Base-by-base conservation (phyloP, 1,284 basidiomycete genomes). In the Coniophora puteana region DNA sequence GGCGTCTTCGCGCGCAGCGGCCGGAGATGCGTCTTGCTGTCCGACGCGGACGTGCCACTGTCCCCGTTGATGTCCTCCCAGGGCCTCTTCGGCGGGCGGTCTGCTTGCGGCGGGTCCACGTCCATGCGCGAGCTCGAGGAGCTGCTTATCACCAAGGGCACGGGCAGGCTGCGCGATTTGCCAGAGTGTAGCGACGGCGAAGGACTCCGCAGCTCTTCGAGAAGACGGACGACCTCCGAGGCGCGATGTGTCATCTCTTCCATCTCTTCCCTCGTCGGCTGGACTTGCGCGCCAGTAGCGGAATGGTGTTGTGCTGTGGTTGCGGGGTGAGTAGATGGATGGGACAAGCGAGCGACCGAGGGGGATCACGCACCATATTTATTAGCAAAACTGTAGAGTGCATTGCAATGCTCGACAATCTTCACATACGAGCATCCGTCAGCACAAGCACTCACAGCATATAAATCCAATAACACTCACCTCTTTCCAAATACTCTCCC, bases 181-280 rank as follows among this genome's bases (percentile, higher is more conserved):
- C 7, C 30, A 18, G 7, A 33, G 14, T 40, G 57, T 50, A 10
- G 42, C 43, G 16, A 20, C 20, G 47, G 43, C 31, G 32, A 53
- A 41, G 58, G 50, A 36, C 73, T 67, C 22, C 75, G 67, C 43
- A 83, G 67, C 31, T 80, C 76, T 50, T 85, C 80, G 27, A 88
- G 59, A 22, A 88, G 68, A 35, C 74, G 72, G 16, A 86, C 76
- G 17, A 88, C 81, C 36, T 75, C 64, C 36, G 68, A 64, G 18
- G 84, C 84, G 29, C 72, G 71, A 11, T 72, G 68, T 7, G 76
- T 69, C 85, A 88, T 88, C 46, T 85, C 78, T 36, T 68, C 63
- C 8, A 87, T 55, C 53, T 87, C 84, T 3, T 66, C 62, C 5
- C 70, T 55, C 5, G 66, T 45, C 2, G 83, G 83, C 43, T 76